These are phyloP conservation scores for Kazachstania taianensis DNA, from an alignment of 805 yeast species.

Conservation along the genomic window DNA sequence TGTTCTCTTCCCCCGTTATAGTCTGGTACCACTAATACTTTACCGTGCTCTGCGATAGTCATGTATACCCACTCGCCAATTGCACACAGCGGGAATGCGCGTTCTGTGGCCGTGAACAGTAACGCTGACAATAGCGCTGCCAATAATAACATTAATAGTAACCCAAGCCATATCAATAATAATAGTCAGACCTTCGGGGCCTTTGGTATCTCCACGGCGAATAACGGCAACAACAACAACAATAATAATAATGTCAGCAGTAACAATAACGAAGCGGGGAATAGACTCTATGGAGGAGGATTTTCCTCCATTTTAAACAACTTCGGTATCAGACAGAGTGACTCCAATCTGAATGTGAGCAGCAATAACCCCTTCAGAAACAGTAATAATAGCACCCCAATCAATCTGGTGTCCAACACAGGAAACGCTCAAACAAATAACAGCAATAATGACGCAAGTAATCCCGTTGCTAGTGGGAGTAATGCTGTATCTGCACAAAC, in stretches of 20 bases:
- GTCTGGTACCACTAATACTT: no score
- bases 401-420: no score
- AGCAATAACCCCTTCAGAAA: constrained; percentile 1
- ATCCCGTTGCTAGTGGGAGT: constrained; percentile 1
- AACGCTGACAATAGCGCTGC: not conserved
- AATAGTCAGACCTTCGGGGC: constrained; percentile 5
- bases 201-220: constrained; percentile 5
- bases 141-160: not conserved
- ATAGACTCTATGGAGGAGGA: constrained; percentile 8
- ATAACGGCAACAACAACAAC: constrained; percentile 1
- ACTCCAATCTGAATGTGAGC: not conserved
- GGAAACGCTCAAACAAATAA: no score
- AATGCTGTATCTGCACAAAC: not conserved
- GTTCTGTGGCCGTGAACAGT: no score
- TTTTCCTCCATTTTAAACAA: constrained; percentile 20
- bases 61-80: not conserved
- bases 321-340: constrained; percentile 20
- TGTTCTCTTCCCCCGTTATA: no score
- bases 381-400: constrained; percentile 3
- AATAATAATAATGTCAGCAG: constrained; percentile 1
- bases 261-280: constrained; percentile 1
- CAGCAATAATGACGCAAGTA: no score
- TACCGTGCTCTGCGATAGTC: no score
- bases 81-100: no score
- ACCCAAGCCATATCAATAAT: not conserved